Conservation (phyloP, 306 rosid genomes). For the Cicer yamashitae region DNA sequence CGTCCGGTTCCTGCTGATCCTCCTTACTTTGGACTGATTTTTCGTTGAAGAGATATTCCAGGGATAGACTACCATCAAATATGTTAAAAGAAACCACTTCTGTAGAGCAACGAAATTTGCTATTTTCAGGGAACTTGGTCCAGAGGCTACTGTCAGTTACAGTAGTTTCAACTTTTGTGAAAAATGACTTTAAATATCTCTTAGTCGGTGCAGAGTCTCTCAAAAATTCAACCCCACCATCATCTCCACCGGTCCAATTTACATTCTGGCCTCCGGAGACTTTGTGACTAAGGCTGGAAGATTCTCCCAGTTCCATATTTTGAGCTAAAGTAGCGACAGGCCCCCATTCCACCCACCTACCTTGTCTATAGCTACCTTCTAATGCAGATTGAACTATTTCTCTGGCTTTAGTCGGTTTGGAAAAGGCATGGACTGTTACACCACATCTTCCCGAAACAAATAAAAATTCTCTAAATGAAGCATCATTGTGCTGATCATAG, state of each 20-base stretch:
- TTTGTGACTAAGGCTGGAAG: constrained; percentile 48
- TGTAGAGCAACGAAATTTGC: constrained; percentile 71
- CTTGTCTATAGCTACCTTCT: constrained; percentile 61
- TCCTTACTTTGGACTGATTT: constrained; percentile 49
- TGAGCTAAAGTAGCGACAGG: constrained; percentile 54
- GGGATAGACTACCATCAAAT: constrained; percentile 60
- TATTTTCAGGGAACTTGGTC: constrained; percentile 75
- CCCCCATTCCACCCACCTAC: constrained; percentile 93
- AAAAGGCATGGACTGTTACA: constrained; percentile 80
- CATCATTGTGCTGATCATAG: constrained; percentile 68
- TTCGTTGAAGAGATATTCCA: constrained; percentile 50
- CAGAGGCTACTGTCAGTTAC: constrained; percentile 59
- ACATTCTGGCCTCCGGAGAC: constrained; percentile 45
- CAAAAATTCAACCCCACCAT: constrained; percentile 45
- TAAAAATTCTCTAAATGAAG: constrained; percentile 74
- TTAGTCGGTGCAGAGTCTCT: constrained; percentile 52
- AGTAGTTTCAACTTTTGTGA: constrained; percentile 61
- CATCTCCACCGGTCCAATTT: constrained; percentile 50
- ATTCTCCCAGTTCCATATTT: constrained; percentile 50
- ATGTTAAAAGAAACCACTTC: constrained; percentile 82
- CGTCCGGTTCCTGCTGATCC: constrained; percentile 51
- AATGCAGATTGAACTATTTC: constrained; percentile 43
- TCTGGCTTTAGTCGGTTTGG: constrained; percentile 46
- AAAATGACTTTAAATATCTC: constrained; percentile 75
- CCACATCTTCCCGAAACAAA: constrained; percentile 87